Evolutionary conservation across 78 protist species (phyloP).

Genomic region (Cavenderia fasciculata): DNA sequence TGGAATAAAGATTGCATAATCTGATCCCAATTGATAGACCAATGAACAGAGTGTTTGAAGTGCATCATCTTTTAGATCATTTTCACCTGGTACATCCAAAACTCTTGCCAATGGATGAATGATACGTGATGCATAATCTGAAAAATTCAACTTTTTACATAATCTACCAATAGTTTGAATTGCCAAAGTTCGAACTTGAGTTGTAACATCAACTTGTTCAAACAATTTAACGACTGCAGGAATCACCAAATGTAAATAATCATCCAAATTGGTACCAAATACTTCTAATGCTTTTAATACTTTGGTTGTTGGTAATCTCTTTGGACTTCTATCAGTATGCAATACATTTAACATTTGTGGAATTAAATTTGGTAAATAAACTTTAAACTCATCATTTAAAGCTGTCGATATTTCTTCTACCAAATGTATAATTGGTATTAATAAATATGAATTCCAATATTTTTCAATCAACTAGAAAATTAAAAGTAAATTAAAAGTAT

Average conservation of each 20-base stretch:
- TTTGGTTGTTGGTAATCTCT: constrained; percentile 27
- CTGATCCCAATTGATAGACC: constrained; percentile 86
- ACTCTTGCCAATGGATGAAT: constrained; percentile 93
- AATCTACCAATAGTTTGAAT: constrained; percentile 86
- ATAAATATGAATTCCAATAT: constrained; percentile 85
- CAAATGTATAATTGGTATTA: constrained; percentile 81
- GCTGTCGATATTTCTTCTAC: constrained; percentile 91
- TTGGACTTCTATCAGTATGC: constrained; percentile 46
- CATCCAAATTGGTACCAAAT: constrained; percentile 93
- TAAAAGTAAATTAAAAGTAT: too few species aligned
- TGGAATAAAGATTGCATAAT: constrained; percentile 90
- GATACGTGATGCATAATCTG: constrained; percentile 91
- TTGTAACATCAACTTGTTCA: constrained; percentile 81
- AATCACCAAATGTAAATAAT: constrained; percentile 91
- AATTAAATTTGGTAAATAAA: constrained; percentile 88
- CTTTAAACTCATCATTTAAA: constrained; percentile 92
- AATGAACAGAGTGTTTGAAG: constrained; percentile 85
- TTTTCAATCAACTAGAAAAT: constrained; percentile 88
- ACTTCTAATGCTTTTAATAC: constrained; percentile 88
- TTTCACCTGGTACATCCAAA: constrained; percentile 23
- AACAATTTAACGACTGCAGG: constrained; percentile 89
- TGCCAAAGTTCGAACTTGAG: constrained; percentile 48
- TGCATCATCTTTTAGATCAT: constrained; percentile 69
- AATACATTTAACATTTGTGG: constrained; percentile 88
- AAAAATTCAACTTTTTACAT: constrained; percentile 78